These are phyloP conservation scores for Neurospora intermedia DNA, from an alignment of 495 filamentous ascomycete genomes.

Conservation along the genomic window DNA sequence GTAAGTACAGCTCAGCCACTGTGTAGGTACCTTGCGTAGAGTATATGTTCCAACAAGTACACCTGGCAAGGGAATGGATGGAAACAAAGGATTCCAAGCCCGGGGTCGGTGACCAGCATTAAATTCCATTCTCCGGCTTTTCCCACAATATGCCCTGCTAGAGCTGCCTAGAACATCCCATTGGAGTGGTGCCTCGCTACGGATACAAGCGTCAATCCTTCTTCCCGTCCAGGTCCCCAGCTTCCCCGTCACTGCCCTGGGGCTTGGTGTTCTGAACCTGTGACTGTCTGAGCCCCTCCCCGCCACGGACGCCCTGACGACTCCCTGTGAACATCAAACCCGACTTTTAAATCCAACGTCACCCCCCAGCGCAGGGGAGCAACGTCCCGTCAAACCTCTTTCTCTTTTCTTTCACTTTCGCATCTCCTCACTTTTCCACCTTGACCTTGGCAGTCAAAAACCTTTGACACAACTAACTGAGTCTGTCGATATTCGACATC, in stretches of 20 bases:
- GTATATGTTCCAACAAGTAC: too few relatives aligned
- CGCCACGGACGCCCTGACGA: background rate
- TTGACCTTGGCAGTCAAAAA: background rate
- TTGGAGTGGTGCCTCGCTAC: background rate
- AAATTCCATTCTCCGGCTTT: too few relatives aligned
- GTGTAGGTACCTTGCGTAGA: too few relatives aligned
- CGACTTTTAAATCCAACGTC: background rate
- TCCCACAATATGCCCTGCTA: too few relatives aligned
- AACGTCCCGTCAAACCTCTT: background rate
- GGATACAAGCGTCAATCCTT: background rate
- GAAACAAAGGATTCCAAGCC: too few relatives aligned
- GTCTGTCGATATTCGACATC: background rate
- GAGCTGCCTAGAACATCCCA: too few relatives aligned
- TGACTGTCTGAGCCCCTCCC: background rate
- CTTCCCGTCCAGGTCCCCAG: background rate
- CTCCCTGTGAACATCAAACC: background rate
- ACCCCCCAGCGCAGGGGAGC: background rate
- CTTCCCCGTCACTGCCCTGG: background rate
- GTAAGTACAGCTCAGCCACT: background rate
- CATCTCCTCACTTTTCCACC: background rate
- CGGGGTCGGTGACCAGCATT: too few relatives aligned
- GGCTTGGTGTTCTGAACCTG: background rate
- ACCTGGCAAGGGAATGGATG: too few relatives aligned
- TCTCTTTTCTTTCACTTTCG: background rate
- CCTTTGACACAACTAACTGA: background rate